Conservation (phyloP, 2,329 filamentous ascomycete species). For the Teratosphaeria gauchensis region DNA sequence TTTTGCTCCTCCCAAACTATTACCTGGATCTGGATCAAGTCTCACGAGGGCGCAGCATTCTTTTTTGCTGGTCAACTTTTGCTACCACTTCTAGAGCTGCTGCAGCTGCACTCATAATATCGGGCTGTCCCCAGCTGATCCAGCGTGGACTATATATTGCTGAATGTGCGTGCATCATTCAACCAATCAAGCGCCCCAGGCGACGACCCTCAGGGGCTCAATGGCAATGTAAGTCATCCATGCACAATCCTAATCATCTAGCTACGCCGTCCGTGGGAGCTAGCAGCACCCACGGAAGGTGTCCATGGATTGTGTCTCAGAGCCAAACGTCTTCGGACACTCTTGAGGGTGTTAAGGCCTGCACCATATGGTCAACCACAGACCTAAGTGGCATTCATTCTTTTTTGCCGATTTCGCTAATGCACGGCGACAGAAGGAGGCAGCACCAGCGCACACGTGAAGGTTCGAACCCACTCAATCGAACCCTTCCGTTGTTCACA, state of each 20-base stretch:
- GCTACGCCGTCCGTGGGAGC: neutral
- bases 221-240: no score
- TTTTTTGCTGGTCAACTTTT: neutral
- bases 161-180: neutral
- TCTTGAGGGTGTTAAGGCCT: neutral
- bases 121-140: neutral
- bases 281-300: neutral
- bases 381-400: neutral
- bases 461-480: neutral
- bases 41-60: neutral
- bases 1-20: neutral
- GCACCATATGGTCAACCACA: neutral
- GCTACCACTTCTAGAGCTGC: neutral
- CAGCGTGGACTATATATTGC: neutral
- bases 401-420: neutral
- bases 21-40: neutral
- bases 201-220: no score
- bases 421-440: neutral
- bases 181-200: neutral
- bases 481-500: neutral
- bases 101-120: neutral
- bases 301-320: neutral
- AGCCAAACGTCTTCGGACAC: neutral
- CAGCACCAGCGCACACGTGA: neutral
- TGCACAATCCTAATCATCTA: neutral